Percentiles rank a stretch among this genome's conserved stretches.
Conservation (phyloP, 768 basidiomycete genomes). For the Agrocybe praecox region DNA sequence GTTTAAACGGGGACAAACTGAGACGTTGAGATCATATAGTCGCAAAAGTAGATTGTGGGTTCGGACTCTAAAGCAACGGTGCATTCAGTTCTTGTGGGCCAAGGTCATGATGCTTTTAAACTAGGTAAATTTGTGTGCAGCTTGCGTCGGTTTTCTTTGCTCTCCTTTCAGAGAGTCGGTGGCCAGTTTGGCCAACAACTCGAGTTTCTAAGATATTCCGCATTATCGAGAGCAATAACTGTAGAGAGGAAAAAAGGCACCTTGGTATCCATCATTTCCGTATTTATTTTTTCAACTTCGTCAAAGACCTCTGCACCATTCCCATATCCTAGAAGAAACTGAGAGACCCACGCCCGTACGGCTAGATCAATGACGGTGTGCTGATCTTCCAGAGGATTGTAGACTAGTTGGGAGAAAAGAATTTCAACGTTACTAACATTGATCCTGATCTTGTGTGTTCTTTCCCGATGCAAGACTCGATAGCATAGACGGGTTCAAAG, state of each 20-base stretch:
- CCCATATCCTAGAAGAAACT: slow-evolving; percentile 42
- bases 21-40: slow-evolving; percentile 81
- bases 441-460: slow-evolving; percentile 28
- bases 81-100: slow-evolving; percentile 14
- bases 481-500: slow-evolving; percentile 37
- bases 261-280: slow-evolving; percentile 30
- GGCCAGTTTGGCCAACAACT: slow-evolving; percentile 46
- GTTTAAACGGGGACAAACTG: slow-evolving; percentile 87
- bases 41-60: slow-evolving; percentile 78
- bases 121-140: slow-evolving; percentile 42
- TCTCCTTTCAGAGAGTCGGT: slow-evolving; percentile 48
- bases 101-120: not conserved
- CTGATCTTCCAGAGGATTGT: slow-evolving; percentile 28
- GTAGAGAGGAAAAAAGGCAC: slow-evolving; percentile 30
- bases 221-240: not conserved
- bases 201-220: slow-evolving; percentile 24
- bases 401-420: slow-evolving; percentile 38
- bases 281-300: slow-evolving; percentile 46
- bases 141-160: slow-evolving; percentile 45
- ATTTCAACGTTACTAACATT: slow-evolving; percentile 35
- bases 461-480: slow-evolving; percentile 43
- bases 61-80: slow-evolving; percentile 53
- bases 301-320: slow-evolving; percentile 45
- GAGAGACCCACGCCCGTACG: slow-evolving; percentile 52
- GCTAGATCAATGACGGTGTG: slow-evolving; percentile 38